Evolutionary conservation across 805 yeast species (phyloP).

Genomic region (Zygotorulaspora florentina): DNA sequence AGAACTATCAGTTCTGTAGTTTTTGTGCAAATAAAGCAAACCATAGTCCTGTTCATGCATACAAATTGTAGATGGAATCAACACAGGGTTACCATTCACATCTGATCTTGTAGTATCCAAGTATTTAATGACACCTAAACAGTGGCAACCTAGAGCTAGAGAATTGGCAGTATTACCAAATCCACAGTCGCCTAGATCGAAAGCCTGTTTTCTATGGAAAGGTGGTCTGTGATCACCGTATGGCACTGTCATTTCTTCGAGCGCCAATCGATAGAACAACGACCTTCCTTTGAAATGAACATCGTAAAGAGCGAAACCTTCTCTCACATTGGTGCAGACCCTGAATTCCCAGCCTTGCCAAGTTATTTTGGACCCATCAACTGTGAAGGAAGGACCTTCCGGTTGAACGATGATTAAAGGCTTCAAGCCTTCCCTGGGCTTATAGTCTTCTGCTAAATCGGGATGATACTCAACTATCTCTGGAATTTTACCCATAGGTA

Average conservation of each 20-base stretch:
- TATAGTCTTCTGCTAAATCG: constrained; percentile 52
- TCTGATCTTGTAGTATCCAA: constrained; percentile 56
- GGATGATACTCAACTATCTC: constrained; percentile 70
- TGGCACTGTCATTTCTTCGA: constrained; percentile 85
- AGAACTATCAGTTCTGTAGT: constrained; percentile 68
- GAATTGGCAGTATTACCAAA: constrained; percentile 71
- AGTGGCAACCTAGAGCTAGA: constrained; percentile 71
- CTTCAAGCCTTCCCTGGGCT: constrained; percentile 50
- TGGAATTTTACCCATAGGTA: constrained; percentile 53
- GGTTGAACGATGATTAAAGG: constrained; percentile 71
- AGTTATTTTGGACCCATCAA: constrained; percentile 54
- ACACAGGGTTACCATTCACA: constrained; percentile 56
- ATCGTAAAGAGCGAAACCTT: constrained; percentile 73
- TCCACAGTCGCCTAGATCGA: constrained; percentile 82
- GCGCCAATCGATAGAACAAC: constrained; percentile 63
- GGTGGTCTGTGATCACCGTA: constrained; percentile 84
- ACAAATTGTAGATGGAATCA: constrained; percentile 68
- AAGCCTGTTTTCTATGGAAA: constrained; percentile 81
- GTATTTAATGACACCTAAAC: constrained; percentile 75
- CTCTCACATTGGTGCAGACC: constrained; percentile 66
- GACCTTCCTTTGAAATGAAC: constrained; percentile 73
- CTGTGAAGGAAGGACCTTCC: constrained; percentile 69
- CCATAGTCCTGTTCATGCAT: constrained; percentile 80
- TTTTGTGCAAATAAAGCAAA: constrained; percentile 70
- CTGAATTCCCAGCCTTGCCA: constrained; percentile 88